Base-by-base conservation (phyloP, 108 stramenopile species). In the Conticribra weissflogii region DNA sequence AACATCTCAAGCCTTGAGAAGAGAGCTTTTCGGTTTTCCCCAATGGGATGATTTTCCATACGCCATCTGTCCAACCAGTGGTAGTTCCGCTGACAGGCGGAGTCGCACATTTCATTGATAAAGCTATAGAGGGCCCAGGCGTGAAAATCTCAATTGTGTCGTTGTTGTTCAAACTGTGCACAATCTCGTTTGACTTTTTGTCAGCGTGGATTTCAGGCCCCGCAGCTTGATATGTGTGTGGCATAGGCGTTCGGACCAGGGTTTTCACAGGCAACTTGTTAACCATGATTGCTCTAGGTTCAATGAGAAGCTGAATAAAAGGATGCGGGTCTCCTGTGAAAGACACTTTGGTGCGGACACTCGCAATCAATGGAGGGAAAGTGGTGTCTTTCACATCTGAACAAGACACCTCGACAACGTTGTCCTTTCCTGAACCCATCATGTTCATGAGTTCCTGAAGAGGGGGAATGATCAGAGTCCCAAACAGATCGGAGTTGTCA, bases 31-130 rank as follows among this genome's bases (percentile, higher is more conserved):
- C 66, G 31, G 85, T 85, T 18, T 51, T 50, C 31, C 74, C 71
- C 14, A 95, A 76, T 1, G 91, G 94, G 7, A 95, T 66, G 62
- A 90, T 89, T 28, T 92, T 62, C 87, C 89, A 93, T 25, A 55
- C 84, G 32, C 82, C 84, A 36, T 91, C 83, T 62, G 90, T 79
- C 93, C 93, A 95, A 18, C 77, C 87, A 0, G 89, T 84, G n/a
- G 63, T 31, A 44, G 79, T 77, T 14, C 94, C 94, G 44, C 81
- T 84, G 28, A 90, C 76, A 9, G 89, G 88, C 30, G 73, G 64
- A 52, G 89, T 87, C 30, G 81, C 73, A 29, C 88, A 84, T 49
- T 80, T 83, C 46, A 86, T 53, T 51, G 83, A 74, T 9, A 92
- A 52, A 3, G 94, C 89, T 46, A 95, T 81, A 2, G 89, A 90